Conservation (phyloP, 2,329 filamentous ascomycete genomes). For the Coniochaeta prunicola region DNA sequence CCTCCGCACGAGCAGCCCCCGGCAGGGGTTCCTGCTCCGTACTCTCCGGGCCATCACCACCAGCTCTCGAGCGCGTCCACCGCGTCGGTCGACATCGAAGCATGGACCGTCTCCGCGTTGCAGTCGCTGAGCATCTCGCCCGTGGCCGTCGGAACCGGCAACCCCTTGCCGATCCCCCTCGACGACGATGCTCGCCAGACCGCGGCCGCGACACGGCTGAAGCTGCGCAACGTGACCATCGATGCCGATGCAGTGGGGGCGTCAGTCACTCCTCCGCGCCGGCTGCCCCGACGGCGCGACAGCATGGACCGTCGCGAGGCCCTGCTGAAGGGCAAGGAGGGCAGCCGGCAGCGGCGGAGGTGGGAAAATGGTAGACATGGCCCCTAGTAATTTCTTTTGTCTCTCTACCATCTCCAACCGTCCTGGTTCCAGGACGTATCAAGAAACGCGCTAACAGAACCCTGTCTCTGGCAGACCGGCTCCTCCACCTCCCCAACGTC, state of each 20-base stretch:
- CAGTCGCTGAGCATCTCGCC: conserved; percentile 48
- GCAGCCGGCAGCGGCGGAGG: conserved; percentile 73
- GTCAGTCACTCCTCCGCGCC: conserved; percentile 28
- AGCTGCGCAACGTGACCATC: conserved; percentile 16
- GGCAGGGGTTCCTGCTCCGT: too few species aligned
- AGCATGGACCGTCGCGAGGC: conserved; percentile 59
- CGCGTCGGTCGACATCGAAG: conserved; percentile 51
- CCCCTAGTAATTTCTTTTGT: conserved; percentile 3
- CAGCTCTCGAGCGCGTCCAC: conserved; percentile 18
- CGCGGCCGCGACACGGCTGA: conserved; percentile 10
- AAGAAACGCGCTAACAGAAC: background rate
- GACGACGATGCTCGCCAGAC: conserved; percentile 41
- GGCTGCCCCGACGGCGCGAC: conserved; percentile 43
- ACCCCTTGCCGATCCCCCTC: conserved; percentile 67
- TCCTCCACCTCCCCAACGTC: conserved; percentile 79
- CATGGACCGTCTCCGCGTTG: conserved; percentile 57
- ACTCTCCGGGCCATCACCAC: conserved; percentile 11
- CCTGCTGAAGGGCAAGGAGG: conserved; percentile 83
- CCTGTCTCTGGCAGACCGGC: conserved; percentile 55
- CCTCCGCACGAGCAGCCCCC: conserved; percentile 11
- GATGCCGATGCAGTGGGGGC: conserved; percentile 9
- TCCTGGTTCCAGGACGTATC: background rate
- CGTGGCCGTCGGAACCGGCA: conserved; percentile 50
- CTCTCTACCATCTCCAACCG: background rate
- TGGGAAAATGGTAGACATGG: conserved; percentile 84